phyloP scores from a whole-genome alignment of 1,284 basidiomycete species.

The Taiwanofungus camphoratus region DNA sequence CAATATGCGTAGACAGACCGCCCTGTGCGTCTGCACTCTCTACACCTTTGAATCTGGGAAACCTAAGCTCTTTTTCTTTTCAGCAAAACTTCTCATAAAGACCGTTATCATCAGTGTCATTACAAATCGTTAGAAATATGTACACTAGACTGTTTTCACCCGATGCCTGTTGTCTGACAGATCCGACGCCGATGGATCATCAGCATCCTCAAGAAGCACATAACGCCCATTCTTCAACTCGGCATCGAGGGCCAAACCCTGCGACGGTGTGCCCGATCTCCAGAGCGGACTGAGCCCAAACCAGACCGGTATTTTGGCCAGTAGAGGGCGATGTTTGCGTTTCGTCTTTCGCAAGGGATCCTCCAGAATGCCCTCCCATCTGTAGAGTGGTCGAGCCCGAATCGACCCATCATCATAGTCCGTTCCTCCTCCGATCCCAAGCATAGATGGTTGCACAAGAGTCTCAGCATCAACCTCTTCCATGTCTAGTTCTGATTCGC shows the following conservation, averaged over 20 bases:
- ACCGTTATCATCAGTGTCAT: too few relatives aligned
- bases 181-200: too few relatives aligned
- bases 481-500: conserved; percentile 50
- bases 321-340: conserved; percentile 33
- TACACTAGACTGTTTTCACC: too few relatives aligned
- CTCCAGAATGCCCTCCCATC: conserved; percentile 68
- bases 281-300: conserved; percentile 60
- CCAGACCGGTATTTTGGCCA: conserved; percentile 58
- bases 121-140: too few relatives aligned
- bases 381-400: conserved; percentile 53
- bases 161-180: too few relatives aligned
- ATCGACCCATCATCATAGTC: conserved; percentile 63
- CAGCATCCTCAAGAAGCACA: conserved; percentile 34
- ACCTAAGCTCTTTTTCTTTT: too few relatives aligned
- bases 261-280: conserved; percentile 43
- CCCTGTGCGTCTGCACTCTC: too few relatives aligned
- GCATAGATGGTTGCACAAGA: conserved; percentile 42
- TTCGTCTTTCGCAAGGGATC: conserved; percentile 42
- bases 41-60: too few relatives aligned
- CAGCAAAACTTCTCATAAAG: too few relatives aligned
- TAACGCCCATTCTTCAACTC: conserved; percentile 50
- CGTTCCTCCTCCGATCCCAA: conserved; percentile 68
- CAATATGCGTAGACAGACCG: too few relatives aligned
- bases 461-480: conserved; percentile 52
- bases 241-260: conserved; percentile 57